Base-by-base conservation (phyloP, 2,329 filamentous ascomycete genomes). In the Stagonosporopsis rhizophila region DNA sequence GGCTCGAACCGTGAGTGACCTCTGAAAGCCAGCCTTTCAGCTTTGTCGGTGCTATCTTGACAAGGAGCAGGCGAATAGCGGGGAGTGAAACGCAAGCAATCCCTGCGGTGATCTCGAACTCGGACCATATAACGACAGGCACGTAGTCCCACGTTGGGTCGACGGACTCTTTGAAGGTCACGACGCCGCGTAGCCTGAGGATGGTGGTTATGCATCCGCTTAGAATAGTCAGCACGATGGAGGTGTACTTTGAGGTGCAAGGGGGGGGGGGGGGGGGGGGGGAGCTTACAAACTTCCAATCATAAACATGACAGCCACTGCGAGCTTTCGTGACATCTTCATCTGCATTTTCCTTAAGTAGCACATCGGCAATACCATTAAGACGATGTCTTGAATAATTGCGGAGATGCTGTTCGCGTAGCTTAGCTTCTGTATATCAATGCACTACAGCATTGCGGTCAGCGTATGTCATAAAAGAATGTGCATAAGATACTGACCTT, bases 191-290 rank as follows among this genome's bases (percentile, higher is more conserved):
- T 0, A 70, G 49, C 5, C 67, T 60, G 4, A 67, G 42, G 17
- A 68, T 58, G 15, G 65, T 72, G 6, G 68, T 62, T 17, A 69
- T 64, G 45, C 65, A 67, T 14, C 65, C 68, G 25, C 61, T 64
- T 17, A 11, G 15, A 44, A 17, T 3, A 14, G 22, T 46, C 14
- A 46, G 44, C 40, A 42, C 7, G 9, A 7, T 38, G 6, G 6
- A 1, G 15, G 1, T 15, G 23, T 23, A 19, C 15, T 6, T 32
- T 3, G 8, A 12, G 12, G 9, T 6, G 14, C 2, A 22, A 15
- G 11, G 12, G 3, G 41, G 4, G 25, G 25, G 25, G 25, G 25
- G 9, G 25, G 25, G 25, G 25, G 25, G 4, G 25, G 25, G 9
- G 12, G 11, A 3, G 20, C 44, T 38, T 25, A 47, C 44, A 47